Percentiles rank a stretch among this genome's conserved stretches.
Evolutionary conservation across 305 asterid species (phyloP).

Genomic region (Fraxinus paxiana): DNA sequence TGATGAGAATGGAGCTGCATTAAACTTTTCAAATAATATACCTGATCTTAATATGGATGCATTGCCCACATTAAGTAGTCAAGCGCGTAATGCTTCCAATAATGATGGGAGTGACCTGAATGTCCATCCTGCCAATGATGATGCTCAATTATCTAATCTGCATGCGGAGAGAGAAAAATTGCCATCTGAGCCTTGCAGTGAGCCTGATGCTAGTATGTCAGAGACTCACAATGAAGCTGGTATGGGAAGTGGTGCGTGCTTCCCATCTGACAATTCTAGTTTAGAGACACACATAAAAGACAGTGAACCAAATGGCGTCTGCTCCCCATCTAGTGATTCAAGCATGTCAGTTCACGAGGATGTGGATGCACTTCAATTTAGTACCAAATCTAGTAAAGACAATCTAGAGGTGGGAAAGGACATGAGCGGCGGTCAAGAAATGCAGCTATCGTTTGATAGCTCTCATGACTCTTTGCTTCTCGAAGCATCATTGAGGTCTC

Average conservation of each 20-base stretch:
- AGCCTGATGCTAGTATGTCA: conserved; percentile 35
- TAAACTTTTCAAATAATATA: conserved; percentile 21
- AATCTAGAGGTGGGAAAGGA: conserved; percentile 28
- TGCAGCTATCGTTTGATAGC: conserved; percentile 22
- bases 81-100: conserved; percentile 22
- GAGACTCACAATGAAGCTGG: conserved; percentile 28
- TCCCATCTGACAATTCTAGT: conserved; percentile 24
- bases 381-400: conserved; percentile 24
- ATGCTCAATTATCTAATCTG: conserved; percentile 20
- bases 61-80: conserved; percentile 28
- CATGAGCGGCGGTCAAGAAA: conserved; percentile 21
- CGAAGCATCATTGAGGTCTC: conserved; percentile 52
- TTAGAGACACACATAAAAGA: background rate
- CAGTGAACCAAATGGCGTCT: background rate
- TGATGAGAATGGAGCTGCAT: conserved; percentile 24
- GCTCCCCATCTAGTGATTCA: conserved; percentile 13
- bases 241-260: conserved; percentile 26
- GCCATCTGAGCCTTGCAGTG: conserved; percentile 27
- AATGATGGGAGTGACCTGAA: conserved; percentile 20
- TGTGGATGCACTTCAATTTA: conserved; percentile 20
- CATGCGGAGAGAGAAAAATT: conserved; percentile 21
- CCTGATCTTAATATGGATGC: conserved; percentile 26
- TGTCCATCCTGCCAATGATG: conserved; percentile 22
- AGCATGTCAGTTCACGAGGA: conserved; percentile 33
- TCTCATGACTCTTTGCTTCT: conserved; percentile 44